phyloP scores from a whole-genome alignment of 2,329 filamentous ascomycete genomes.

The Sphaerostilbella broomeana region DNA sequence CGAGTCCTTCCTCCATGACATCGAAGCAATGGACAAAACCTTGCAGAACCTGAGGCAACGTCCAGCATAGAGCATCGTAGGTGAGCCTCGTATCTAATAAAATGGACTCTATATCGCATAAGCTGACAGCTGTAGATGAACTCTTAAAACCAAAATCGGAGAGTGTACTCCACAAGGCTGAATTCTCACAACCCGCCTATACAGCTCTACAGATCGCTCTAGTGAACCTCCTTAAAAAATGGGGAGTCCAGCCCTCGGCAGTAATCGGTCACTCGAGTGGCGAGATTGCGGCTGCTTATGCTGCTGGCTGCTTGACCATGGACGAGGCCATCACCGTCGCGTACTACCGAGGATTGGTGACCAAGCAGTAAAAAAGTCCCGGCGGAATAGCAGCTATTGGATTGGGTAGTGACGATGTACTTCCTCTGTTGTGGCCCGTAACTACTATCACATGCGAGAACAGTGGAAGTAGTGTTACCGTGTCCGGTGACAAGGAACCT shows the following conservation, averaged over 20 bases:
- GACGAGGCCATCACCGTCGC: slow-evolving; percentile 37
- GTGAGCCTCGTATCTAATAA: neutral
- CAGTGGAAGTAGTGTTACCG: slow-evolving; percentile 6
- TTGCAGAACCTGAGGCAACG: neutral
- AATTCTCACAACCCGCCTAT: slow-evolving; percentile 32
- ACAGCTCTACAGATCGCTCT: slow-evolving; percentile 38
- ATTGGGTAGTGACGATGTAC: slow-evolving; percentile 1
- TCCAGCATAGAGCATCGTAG: slow-evolving; percentile 4
- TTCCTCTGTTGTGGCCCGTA: neutral
- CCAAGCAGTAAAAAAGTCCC: slow-evolving; percentile 1
- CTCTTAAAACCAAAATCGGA: too few relatives aligned
- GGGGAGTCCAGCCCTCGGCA: slow-evolving; percentile 28
- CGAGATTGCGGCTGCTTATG: slow-evolving; percentile 38
- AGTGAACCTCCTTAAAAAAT: slow-evolving; percentile 33
- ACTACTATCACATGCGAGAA: slow-evolving; percentile 6
- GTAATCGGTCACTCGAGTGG: slow-evolving; percentile 37
- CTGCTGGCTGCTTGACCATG: slow-evolving; percentile 33
- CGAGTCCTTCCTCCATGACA: slow-evolving; percentile 23
- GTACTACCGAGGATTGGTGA: slow-evolving; percentile 34
- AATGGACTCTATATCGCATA: neutral
- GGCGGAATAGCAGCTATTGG: slow-evolving; percentile 7
- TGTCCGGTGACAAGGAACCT: slow-evolving; percentile 3
- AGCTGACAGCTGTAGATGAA: too few relatives aligned
- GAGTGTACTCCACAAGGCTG: slow-evolving; percentile 19
- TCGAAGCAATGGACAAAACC: slow-evolving; percentile 14